Evolutionary conservation across 1,139 yeast genomes (phyloP), one percentile per base, ranked within the genome.

Genomic region (Arxiozyma slooffiae): DNA sequence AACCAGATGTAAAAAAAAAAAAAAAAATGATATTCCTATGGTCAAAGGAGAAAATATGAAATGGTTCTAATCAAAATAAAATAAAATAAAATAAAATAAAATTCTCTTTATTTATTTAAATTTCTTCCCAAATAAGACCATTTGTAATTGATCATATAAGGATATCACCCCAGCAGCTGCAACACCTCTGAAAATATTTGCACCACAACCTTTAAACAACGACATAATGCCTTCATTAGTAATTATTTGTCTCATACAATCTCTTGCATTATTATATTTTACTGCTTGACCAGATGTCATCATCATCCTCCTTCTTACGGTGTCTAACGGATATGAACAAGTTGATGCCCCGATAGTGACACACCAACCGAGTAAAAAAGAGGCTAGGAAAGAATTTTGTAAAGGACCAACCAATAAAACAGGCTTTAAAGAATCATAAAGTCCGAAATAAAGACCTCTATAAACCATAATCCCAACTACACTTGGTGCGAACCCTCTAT

Each of bases 231-330:
- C 57, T 49, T 54, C 57, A 46, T 52, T 50, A 7, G 54, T 52
- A 17, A 54, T 51, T 37, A 54, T 52, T 48, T 54, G 51, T 30
- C 17, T 50, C 36, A 51, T 38, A 50, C 52, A 48, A 37, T 54
- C 57, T 23, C 50, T 47, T 17, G 57, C 55, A 48, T 55, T 55
- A 11, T 52, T 49, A 39, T 54, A 54, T 36, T 54, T 54, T 38
- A 54, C 54, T 14, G 52, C 53, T 50, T 54, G 57, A 39, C 57
- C 57, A 16, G 57, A 54, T 17, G 57, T 54, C 57, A 54, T 54
- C 57, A 54, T 54, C 57, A 54, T 54, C 51, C 55, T 54, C 50
- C 57, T 54, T 52, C 57, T 54, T 38, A 54, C 52, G 17, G 57
- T 54, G 43, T 54, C 57, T 41, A 54, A 50, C 50, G 57, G 57